A percentile compares a stretch with the other conserved stretches of the same genome.
These are phyloP conservation scores for Capsicum baccatum DNA, from an alignment of 257 asterid species.

Conservation along the genomic window DNA sequence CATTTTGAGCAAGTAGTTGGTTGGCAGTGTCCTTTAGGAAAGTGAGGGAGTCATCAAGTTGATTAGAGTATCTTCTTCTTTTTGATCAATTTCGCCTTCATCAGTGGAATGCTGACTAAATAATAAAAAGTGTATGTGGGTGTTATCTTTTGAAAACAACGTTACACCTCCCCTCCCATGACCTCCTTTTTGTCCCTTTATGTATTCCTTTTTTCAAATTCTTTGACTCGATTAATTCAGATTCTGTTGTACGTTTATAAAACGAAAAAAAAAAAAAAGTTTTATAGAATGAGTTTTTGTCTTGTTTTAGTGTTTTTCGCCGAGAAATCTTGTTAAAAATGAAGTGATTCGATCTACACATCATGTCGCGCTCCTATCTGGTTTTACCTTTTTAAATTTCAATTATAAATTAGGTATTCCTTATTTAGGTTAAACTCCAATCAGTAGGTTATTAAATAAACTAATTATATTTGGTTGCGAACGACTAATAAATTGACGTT, in stretches of 20 bases:
- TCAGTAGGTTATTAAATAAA: background rate
- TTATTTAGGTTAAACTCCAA: background rate
- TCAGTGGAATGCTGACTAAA: slow-evolving; percentile 18
- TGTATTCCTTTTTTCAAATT: background rate
- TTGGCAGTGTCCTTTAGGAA: slow-evolving; percentile 10
- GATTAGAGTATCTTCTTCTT: background rate
- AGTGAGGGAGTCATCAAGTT: slow-evolving; percentile 19
- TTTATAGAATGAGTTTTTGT: too few relatives aligned
- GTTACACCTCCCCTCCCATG: slow-evolving; percentile 6
- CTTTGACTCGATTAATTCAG: background rate
- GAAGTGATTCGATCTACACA: background rate
- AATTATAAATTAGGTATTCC: background rate
- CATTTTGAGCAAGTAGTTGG: background rate
- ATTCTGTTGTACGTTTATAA: background rate
- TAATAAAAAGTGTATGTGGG: slow-evolving; percentile 17
- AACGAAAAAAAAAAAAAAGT: background rate
- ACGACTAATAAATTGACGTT: background rate
- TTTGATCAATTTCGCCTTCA: slow-evolving; percentile 20
- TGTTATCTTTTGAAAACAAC: slow-evolving; percentile 27
- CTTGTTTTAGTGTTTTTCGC: too few relatives aligned
- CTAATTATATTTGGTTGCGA: background rate
- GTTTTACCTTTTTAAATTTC: background rate
- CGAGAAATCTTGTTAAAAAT: background rate
- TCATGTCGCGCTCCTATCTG: background rate
- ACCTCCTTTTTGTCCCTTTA: background rate